Conservation (phyloP, 768 basidiomycete genomes). For the Infundibulicybe gibba region DNA sequence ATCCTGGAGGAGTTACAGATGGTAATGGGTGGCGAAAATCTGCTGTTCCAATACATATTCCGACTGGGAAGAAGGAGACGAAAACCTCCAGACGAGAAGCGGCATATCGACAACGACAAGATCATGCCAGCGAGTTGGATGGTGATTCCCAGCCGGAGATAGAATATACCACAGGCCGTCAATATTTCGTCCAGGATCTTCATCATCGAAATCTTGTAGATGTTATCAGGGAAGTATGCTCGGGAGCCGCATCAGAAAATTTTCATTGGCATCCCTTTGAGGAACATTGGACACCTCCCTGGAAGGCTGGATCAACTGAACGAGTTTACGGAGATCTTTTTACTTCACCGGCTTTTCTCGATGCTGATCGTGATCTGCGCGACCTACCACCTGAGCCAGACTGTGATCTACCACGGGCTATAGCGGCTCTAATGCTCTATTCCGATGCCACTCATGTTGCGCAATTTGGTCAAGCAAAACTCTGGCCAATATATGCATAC, state of each 20-base stretch:
- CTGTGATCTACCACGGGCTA: constrained; percentile 13
- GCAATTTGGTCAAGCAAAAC: constrained; percentile 13
- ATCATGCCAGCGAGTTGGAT: background rate
- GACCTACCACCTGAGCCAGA: constrained; percentile 11
- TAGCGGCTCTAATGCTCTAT: constrained; percentile 6
- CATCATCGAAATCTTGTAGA: constrained; percentile 16
- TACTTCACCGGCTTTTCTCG: constrained; percentile 12
- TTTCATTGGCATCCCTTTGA: constrained; percentile 24
- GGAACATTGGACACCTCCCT: constrained; percentile 17
- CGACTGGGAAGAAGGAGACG: constrained; percentile 15
- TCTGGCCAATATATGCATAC: constrained; percentile 17
- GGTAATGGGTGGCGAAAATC: constrained; percentile 18
- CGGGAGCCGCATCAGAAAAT: constrained; percentile 8
- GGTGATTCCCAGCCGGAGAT: background rate
- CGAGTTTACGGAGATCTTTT: constrained; percentile 20
- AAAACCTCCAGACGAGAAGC: constrained; percentile 6
- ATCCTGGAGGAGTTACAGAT: constrained; percentile 10
- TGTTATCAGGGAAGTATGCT: constrained; percentile 10
- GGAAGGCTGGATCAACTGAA: constrained; percentile 7
- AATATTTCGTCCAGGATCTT: constrained; percentile 12
- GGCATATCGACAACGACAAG: background rate
- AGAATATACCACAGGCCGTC: background rate
- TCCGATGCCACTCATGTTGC: constrained; percentile 17
- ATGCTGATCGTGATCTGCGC: constrained; percentile 17
- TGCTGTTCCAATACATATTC: constrained; percentile 15